A percentile compares a stretch with the other conserved stretches of the same genome.
Conservation (phyloP, 2,329 filamentous ascomycete species). For the Fusarium pilosicola region DNA sequence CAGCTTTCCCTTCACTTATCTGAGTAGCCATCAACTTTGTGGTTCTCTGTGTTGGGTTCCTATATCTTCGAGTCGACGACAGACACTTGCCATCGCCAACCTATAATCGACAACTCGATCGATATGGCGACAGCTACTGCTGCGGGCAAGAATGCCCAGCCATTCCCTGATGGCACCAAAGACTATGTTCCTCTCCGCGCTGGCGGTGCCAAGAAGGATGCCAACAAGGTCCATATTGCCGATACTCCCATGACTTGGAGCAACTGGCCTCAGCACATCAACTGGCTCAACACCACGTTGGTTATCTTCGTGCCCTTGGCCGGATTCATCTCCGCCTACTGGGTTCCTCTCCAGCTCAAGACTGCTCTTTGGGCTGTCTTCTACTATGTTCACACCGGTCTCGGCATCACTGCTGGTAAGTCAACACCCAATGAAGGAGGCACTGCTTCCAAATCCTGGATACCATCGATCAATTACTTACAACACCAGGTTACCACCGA, state of each 20-base stretch:
- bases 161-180: conserved; percentile 63
- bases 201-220: conserved; percentile 32
- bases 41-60: conserved; percentile 36
- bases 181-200: conserved; percentile 63
- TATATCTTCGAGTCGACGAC: conserved; percentile 17
- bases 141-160: conserved; percentile 50
- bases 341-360: conserved; percentile 77
- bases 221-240: conserved; percentile 73
- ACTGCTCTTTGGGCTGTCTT: conserved; percentile 77
- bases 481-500: conserved; percentile 62
- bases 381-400: conserved; percentile 86
- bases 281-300: conserved; percentile 89
- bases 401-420: conserved; percentile 82
- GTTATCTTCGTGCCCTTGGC: conserved; percentile 81
- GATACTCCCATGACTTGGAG: conserved; percentile 80
- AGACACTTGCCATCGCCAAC: conserved; percentile 26
- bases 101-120: conserved; percentile 8
- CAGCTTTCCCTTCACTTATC: conserved; percentile 16
- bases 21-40: conserved; percentile 31
- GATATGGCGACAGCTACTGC: conserved; percentile 54
- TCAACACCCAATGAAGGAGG: neutral
- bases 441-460: neutral
- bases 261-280: conserved; percentile 93
- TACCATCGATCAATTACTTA: neutral
- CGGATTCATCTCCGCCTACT: conserved; percentile 79